Base-by-base conservation (phyloP, 768 basidiomycete species). In the Cytidiella melzeri region DNA sequence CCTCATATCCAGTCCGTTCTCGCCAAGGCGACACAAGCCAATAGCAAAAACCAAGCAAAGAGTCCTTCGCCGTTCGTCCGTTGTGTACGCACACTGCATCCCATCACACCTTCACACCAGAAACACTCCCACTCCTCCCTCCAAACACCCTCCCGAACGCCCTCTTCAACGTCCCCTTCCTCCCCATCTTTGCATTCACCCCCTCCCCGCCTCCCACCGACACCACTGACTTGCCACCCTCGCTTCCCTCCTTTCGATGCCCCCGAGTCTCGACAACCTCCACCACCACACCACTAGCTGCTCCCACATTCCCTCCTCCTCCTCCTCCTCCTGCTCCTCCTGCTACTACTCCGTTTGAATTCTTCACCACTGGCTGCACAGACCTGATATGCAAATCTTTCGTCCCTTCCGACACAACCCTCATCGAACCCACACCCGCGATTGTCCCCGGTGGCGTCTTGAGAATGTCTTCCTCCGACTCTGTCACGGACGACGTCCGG, bases 141-240 rank as follows among this genome's bases (percentile, higher is more conserved):
- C 55, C 53, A 41, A 56, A 51, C 46, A 61, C 57, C 26, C 45
- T 45, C 52, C 36, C 45, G 57, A 57, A 61, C 46, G 54, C 47
- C 13, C 59, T 42, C 45, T 55, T 54, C 25, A 61, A 41, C 51
- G 59, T 51, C 41, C 43, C 43, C 28, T 41, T 24, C 49, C 52
- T n/a, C 58, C 53, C 41, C 42, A 28, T 19, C 43, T 41, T 41
- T 46, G 25, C 41, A 45, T 5, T 49, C 38, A 37, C 48, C 37
- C 30, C 30, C 30, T 34, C 30, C n/a, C n/a, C n/a, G n/a, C n/a
- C n/a, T n/a, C n/a, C n/a, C n/a, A n/a, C n/a, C 30, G 7, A 7
- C 30, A 7, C 15, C 30, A 7, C 15, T 15, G 7, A 7, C 30
- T 34, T 34, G 9, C 30, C 30, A 34, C 7, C 9, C 30, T 7